Conservation (phyloP, 306 rosid species). For the Vicia villosa region DNA sequence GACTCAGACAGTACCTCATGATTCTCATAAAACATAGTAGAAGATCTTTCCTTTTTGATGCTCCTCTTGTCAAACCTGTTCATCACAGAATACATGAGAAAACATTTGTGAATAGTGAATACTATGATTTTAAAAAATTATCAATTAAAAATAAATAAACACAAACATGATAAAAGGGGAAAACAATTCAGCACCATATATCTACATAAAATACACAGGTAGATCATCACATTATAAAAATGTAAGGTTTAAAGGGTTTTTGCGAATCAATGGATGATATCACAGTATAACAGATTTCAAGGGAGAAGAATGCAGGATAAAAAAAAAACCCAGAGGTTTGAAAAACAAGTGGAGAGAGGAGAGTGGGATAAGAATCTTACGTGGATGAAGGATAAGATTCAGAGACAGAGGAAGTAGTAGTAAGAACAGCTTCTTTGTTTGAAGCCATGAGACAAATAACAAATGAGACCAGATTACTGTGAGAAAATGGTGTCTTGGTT, state of each 20-base stretch:
- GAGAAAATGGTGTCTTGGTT: not conserved
- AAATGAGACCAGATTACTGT: not conserved
- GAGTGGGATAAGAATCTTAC: not conserved
- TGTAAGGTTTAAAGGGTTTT: slow-evolving; percentile 5
- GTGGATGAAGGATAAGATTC: not conserved
- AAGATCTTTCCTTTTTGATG: slow-evolving; percentile 79
- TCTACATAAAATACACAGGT: no score
- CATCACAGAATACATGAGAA: slow-evolving; percentile 5
- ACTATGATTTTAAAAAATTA: no score
- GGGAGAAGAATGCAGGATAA: not conserved
- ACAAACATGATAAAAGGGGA: no score
- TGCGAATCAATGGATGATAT: not conserved
- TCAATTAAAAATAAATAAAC: no score
- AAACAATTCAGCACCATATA: no score
- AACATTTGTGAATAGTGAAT: not conserved
- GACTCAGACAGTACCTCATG: slow-evolving; percentile 59
- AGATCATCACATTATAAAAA: not conserved
- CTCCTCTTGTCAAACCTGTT: slow-evolving; percentile 86
- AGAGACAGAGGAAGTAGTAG: not conserved
- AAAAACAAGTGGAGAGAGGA: not conserved
- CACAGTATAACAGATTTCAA: not conserved
- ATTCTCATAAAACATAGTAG: slow-evolving; percentile 79
- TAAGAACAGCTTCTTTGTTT: not conserved
- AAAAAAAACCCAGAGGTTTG: not conserved
- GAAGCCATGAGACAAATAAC: not conserved